These are phyloP conservation scores for Polytrichum formosum DNA, from an alignment of 225 moss, liverwort and hornwort species.

Conservation along the genomic window DNA sequence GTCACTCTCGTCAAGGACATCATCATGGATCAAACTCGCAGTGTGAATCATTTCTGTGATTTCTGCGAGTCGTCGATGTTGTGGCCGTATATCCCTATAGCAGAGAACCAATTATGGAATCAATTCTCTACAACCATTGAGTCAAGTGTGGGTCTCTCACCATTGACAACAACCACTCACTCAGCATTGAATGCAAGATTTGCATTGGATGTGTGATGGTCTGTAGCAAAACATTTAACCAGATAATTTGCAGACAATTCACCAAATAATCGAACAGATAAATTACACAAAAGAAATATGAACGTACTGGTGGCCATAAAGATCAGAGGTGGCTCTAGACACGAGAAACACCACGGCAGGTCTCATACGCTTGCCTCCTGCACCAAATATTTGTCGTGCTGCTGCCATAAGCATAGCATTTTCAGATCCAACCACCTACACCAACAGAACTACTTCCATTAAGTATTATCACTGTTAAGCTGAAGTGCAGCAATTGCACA, in stretches of 20 bases:
- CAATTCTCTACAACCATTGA: no score
- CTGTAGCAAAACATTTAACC: no score
- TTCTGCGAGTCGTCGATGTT: conserved; percentile 93
- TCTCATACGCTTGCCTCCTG: conserved; percentile 95
- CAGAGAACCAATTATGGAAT: not conserved
- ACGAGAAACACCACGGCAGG: conserved; percentile 93
- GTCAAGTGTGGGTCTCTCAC: no score
- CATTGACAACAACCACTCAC: no score
- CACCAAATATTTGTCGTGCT: conserved; percentile 93
- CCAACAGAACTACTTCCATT: not conserved
- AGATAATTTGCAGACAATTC: no score
- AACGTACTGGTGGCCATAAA: conserved; percentile 82
- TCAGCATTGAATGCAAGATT: no score
- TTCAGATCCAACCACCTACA: conserved; percentile 91
- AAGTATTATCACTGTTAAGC: not conserved
- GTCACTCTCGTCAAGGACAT: conserved; percentile 92
- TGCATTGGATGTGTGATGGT: no score
- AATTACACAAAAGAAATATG: conserved; percentile 2
- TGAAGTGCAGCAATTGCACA: no score
- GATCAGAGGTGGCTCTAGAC: conserved; percentile 77
- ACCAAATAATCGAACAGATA: no score
- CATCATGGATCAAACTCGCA: conserved; percentile 97
- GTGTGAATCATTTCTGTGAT: conserved; percentile 99
- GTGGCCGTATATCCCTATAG: conserved; percentile 68
- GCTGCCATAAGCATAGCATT: conserved; percentile 91